Conservation (phyloP, 1,284 basidiomycete species). For the Melampsora americana region DNA sequence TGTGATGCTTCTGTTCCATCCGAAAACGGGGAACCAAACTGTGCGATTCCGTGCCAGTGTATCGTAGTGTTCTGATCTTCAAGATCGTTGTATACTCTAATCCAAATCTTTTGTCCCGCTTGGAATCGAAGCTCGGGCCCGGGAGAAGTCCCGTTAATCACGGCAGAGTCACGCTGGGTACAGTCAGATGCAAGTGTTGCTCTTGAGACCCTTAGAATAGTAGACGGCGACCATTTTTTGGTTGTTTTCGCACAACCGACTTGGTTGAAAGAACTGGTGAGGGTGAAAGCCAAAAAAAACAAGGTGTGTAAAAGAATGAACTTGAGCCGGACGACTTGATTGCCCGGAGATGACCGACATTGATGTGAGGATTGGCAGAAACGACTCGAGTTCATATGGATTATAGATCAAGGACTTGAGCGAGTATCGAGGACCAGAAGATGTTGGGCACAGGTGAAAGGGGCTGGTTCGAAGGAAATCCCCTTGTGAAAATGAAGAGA, state of each 20-base stretch:
- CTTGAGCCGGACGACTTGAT: no score
- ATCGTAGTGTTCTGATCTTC: conserved; percentile 24
- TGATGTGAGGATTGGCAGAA: neutral
- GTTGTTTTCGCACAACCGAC: neutral
- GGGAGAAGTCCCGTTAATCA: conserved; percentile 33
- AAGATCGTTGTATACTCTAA: conserved; percentile 40
- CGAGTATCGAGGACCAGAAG: no score
- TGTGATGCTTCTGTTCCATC: conserved; percentile 35
- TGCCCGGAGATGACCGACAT: no score
- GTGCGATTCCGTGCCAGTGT: conserved; percentile 38
- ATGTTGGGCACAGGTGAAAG: no score
- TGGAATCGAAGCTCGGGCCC: conserved; percentile 36
- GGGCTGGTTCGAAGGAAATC: no score
- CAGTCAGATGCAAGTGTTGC: conserved; percentile 19
- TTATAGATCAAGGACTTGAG: no score
- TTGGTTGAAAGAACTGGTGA: neutral
- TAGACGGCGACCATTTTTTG: conserved; percentile 10
- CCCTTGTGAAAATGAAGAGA: no score
- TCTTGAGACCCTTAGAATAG: conserved; percentile 15
- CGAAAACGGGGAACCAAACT: conserved; percentile 37
- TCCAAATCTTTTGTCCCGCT: conserved; percentile 31
- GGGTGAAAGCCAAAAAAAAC: neutral
- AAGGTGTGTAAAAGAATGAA: neutral
- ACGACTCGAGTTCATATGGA: neutral
- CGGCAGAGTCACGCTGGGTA: conserved; percentile 19